Base-by-base conservation (phyloP, 2,329 filamentous ascomycete species). In the Trichophyton mentagrophytes region DNA sequence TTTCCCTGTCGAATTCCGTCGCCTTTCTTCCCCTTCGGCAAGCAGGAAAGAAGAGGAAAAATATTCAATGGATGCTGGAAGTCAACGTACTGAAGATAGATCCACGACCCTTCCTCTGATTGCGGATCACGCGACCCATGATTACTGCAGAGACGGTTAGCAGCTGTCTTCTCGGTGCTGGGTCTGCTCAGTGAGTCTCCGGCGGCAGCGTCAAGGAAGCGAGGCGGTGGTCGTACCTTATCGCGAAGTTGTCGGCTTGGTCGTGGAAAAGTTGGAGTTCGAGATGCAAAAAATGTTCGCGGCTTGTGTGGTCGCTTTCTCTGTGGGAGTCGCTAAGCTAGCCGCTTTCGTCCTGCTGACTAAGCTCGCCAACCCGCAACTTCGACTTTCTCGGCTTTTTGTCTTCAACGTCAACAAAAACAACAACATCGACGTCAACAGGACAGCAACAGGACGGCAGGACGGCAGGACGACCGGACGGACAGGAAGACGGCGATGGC, bases 51-150 rank as follows among this genome's bases (percentile, higher is more conserved):
- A 20, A 44, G 7, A 44, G 1, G 4, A n/a, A 44, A 67, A 65
- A 60, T 38, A 38, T 3, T 30, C 27, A 66, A 67, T 67, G 68
- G 68, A n/a, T 44, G 40, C n/a, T 44, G 40, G n/a, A 44, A n/a
- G 40, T 44, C 76, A 75, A 82, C 81, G 75, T 77, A 79, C 82
- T 88, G 81, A 89, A 89, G 79, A 89, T 88, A 70, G 84, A 87
- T 77, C 86, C 86, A 78, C 86, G 85, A 77, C 86, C 83, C 80
- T 86, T 85, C 77, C 84, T 85, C 82, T 89, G 86, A 79, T 88
- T 89, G 74, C 85, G 82, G 76, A 88, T 88, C 72, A 88, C 85
- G 76, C 85, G 81, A 84, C 83, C 83, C 83, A 79, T 78, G 71
- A 72, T 73, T 74, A 72, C 72, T 76, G 68, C 73, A 53, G 49